These are phyloP conservation scores for Xerocomellus intermedius DNA, from an alignment of 768 basidiomycete genomes.

Conservation along the genomic window DNA sequence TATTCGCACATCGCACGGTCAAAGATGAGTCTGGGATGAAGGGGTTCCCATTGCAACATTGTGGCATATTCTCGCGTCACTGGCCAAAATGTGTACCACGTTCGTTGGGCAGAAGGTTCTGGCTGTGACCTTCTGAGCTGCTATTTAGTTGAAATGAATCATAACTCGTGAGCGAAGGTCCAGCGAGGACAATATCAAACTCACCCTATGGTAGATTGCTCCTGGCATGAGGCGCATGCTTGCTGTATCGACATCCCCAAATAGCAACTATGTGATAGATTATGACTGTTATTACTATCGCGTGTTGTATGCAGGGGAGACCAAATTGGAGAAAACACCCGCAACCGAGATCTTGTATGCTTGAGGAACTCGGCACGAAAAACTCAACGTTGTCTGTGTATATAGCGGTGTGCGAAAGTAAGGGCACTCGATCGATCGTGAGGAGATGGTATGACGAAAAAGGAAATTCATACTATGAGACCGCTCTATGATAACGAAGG, in stretches of 20 bases:
- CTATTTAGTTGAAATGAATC: conserved; percentile 5
- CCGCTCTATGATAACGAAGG: too few species aligned
- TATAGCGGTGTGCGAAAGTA: too few species aligned
- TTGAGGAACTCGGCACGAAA: conserved; percentile 3
- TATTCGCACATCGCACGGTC: conserved; percentile 2
- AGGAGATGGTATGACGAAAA: too few species aligned
- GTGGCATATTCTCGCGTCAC: conserved; percentile 27
- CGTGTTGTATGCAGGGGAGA: background rate
- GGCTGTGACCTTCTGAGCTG: conserved; percentile 20
- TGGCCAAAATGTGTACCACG: conserved; percentile 13
- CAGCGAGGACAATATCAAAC: conserved; percentile 13
- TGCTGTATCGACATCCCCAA: background rate
- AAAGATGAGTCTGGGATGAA: conserved; percentile 15
- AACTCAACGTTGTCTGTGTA: conserved; percentile 16
- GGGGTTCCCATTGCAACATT: conserved; percentile 11
- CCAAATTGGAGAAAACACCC: background rate
- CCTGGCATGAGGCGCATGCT: conserved; percentile 9
- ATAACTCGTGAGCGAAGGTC: conserved; percentile 14
- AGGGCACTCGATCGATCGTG: too few species aligned
- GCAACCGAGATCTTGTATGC: conserved; percentile 1
- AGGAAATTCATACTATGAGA: too few species aligned
- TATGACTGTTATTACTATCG: conserved; percentile 6
- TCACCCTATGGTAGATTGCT: conserved; percentile 16
- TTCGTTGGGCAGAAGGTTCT: conserved; percentile 3
- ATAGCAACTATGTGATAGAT: conserved; percentile 19